Percentiles rank a stretch among this genome's conserved stretches.
Evolutionary conservation across 2,329 filamentous ascomycete genomes (phyloP).

Genomic region (Huntiella bhutanensis): DNA sequence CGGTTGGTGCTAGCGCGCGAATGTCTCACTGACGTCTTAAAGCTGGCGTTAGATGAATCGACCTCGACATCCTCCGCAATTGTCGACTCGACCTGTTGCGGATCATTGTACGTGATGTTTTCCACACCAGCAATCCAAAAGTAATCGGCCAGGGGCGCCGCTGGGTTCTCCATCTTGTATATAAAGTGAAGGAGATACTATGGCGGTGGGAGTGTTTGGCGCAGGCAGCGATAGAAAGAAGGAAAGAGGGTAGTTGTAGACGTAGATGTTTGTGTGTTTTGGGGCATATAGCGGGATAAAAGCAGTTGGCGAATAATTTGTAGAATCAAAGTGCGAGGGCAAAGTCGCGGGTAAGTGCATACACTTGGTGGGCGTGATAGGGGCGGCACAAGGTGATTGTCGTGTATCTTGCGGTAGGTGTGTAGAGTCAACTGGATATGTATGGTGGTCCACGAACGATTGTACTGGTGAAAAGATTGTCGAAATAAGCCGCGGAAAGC

Average conservation of each 20-base stretch:
- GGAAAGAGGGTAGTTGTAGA: neutral
- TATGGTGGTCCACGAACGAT: too few relatives aligned
- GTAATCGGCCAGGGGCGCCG: slow-evolving; percentile 51
- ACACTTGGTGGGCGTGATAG: too few relatives aligned
- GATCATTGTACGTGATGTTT: slow-evolving; percentile 44
- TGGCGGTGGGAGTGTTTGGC: neutral
- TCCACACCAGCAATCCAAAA: slow-evolving; percentile 60
- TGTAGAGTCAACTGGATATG: too few relatives aligned
- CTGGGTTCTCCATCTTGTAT: slow-evolving; percentile 36
- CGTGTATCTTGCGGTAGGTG: too few relatives aligned
- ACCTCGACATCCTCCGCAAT: slow-evolving; percentile 44
- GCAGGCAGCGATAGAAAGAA: neutral
- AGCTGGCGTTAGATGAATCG: slow-evolving; percentile 16
- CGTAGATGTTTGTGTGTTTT: neutral
- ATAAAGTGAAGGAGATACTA: neutral
- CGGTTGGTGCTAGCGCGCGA: slow-evolving; percentile 44
- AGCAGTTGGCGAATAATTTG: too few relatives aligned
- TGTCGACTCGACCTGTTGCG: slow-evolving; percentile 29
- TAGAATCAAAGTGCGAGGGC: too few relatives aligned
- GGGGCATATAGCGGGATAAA: neutral
- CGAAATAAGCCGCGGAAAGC: too few relatives aligned
- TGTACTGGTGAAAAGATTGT: too few relatives aligned
- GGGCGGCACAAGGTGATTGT: too few relatives aligned
- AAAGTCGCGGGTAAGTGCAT: too few relatives aligned
- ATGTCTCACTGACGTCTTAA: slow-evolving; percentile 30